Base-by-base conservation (phyloP, 116 monocot genomes). In the Papilionanthe hybrid region DNA sequence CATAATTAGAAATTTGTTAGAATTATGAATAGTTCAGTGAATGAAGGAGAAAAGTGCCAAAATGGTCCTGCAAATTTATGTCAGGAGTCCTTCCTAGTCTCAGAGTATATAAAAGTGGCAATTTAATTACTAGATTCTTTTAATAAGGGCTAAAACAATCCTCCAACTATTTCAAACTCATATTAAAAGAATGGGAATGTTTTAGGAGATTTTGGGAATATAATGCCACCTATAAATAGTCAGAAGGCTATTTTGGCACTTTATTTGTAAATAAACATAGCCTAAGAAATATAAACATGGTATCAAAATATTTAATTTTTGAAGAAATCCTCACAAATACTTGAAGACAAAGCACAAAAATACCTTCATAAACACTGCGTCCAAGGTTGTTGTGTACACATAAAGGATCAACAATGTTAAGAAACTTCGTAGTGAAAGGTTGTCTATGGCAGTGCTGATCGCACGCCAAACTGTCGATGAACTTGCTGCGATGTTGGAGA, bases 331-430 rank as follows among this genome's bases (percentile, higher is more conserved):
- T 25, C 27, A 25, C 27, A 65, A 65, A 65, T 65, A 3, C 65
- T 48, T 30, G 17, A 15, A 32, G 13, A 69, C 27, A 65, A 65
- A 65, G 65, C 9, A 9, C 27, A 32, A 69, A 30, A 69, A 69
- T 92, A 97, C 97, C 97, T 97, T 94, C 94, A 76, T 89, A 92
- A 28, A 94, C 92, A 83, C 94, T 97, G 22, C 97, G 94, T 47
- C 97, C 97, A 43, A 97, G 94, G 68, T 97, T 97, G 65, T 97
- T 97, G 80, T 91, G 92, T 65, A 79, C 85, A 18, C 97, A 90
- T 77, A 97, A 87, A 85, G 97, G 97, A 75, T 97, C 97, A 87
- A 97, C 89, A 66, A 97, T 91, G 84, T 97, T 97, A 74, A 97
- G 89, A 86, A 83, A 82, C 83, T 97, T 97, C 12, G 91, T 84